A percentile compares a stretch with the other conserved stretches of the same genome.
Conservation (phyloP, 148 eudicot species). For the Fagopyrum homotropicum region DNA sequence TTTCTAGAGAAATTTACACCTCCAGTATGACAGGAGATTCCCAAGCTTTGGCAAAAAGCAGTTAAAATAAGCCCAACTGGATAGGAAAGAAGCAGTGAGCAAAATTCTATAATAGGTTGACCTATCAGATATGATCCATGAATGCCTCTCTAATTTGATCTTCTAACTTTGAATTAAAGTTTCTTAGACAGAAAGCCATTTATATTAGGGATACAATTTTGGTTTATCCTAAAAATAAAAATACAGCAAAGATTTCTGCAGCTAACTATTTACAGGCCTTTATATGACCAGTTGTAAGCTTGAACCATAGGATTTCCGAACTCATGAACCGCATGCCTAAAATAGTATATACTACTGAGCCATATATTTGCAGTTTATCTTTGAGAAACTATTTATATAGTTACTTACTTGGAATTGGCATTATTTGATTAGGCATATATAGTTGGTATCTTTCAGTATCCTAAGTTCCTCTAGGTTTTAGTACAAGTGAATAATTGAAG, state of each 20-base stretch:
- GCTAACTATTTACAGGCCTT: background rate
- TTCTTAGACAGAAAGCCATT: background rate
- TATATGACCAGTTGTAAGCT: background rate
- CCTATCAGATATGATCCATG: conserved; percentile 1
- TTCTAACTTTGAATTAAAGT: background rate
- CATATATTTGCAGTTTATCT: background rate
- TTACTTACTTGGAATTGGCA: background rate
- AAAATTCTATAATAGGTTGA: conserved; percentile 1
- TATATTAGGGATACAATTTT: background rate
- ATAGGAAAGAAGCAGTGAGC: background rate
- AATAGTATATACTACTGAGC: background rate
- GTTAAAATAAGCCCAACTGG: background rate
- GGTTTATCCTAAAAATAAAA: background rate
- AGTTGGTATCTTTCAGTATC: conserved; percentile 1
- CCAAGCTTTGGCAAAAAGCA: background rate
- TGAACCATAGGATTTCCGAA: background rate
- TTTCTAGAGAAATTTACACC: background rate
- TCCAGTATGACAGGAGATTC: background rate
- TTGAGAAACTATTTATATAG: background rate
- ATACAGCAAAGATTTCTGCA: background rate
- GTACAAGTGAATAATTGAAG: conserved; percentile 11
- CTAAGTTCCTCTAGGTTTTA: background rate
- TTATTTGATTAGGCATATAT: background rate
- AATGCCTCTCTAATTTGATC: background rate
- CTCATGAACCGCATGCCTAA: background rate